Evolutionary conservation across 2,329 filamentous ascomycete species (phyloP).

Genomic region (Curvularia eragrostidis): DNA sequence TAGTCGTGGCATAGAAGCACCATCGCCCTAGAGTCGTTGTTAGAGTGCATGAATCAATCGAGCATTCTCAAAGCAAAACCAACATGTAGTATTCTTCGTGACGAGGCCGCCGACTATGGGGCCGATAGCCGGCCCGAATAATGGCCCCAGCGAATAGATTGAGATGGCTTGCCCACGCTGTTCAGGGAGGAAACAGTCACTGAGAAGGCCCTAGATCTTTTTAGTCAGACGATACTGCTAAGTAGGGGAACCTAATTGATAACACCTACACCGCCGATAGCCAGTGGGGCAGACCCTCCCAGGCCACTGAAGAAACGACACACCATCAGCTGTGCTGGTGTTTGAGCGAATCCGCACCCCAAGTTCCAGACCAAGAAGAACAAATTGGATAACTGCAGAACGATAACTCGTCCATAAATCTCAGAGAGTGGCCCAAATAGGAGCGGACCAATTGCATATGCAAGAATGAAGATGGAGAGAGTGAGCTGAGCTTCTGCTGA

Average conservation of each 20-base stretch:
- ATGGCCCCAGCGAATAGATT: conserved; percentile 67
- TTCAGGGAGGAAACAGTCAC: conserved; percentile 66
- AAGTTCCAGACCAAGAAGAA: conserved; percentile 51
- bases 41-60: not conserved
- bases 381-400: conserved; percentile 49
- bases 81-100: conserved; percentile 66
- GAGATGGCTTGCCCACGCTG: conserved; percentile 68
- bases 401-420: conserved; percentile 47
- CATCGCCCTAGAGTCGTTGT: conserved; percentile 59
- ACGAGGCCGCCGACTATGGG: conserved; percentile 72
- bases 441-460: conserved; percentile 50
- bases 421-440: conserved; percentile 49
- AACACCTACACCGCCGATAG: conserved; percentile 48
- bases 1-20: conserved; percentile 73
- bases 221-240: conserved; percentile 1
- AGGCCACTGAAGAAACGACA: conserved; percentile 49
- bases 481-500: conserved; percentile 44
- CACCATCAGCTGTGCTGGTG: conserved; percentile 41
- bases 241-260: too few relatives aligned
- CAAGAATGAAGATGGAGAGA: conserved; percentile 51
- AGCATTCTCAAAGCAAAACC: not conserved
- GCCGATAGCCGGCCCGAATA: conserved; percentile 70
- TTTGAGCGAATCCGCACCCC: conserved; percentile 50
- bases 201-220: conserved; percentile 44
- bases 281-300: conserved; percentile 48